Percentiles rank a stretch among this genome's conserved stretches.
These are phyloP conservation scores for Talaromyces albobiverticillius DNA, from an alignment of 2,329 filamentous ascomycete genomes.

Conservation along the genomic window DNA sequence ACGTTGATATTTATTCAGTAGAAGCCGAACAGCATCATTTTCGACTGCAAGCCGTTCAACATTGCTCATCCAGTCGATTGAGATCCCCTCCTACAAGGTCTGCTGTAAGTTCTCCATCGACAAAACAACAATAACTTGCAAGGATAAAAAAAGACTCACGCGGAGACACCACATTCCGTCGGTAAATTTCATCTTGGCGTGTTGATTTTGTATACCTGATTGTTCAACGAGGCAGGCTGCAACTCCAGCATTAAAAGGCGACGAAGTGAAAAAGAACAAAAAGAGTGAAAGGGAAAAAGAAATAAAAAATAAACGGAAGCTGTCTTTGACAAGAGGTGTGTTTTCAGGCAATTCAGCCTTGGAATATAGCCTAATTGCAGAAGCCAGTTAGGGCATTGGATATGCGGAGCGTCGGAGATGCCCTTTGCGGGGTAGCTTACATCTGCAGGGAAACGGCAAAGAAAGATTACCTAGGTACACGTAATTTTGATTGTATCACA, in stretches of 20 bases:
- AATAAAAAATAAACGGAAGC: background rate
- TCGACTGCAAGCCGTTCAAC: constrained; percentile 33
- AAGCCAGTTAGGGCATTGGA: background rate
- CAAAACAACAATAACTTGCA: background rate
- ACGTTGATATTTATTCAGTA: constrained; percentile 37
- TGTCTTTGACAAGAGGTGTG: background rate
- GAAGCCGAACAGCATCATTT: constrained; percentile 31
- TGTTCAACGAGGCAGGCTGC: background rate
- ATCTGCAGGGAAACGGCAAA: background rate
- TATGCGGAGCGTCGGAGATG: background rate
- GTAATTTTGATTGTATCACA: no score
- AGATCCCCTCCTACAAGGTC: constrained; percentile 30
- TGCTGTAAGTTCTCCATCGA: background rate
- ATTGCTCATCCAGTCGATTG: constrained; percentile 43
- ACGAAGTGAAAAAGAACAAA: background rate
- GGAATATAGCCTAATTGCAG: background rate
- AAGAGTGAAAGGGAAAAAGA: background rate
- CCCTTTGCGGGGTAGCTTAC: background rate
- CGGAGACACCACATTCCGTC: constrained; percentile 39
- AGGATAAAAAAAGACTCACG: constrained; percentile 18
- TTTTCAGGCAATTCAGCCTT: background rate
- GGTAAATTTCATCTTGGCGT: constrained; percentile 40
- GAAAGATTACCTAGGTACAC: background rate
- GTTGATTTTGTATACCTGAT: background rate
- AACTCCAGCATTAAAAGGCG: background rate